Base-by-base conservation (phyloP, 495 filamentous ascomycete genomes). In the Parachaetomium inaequale region DNA sequence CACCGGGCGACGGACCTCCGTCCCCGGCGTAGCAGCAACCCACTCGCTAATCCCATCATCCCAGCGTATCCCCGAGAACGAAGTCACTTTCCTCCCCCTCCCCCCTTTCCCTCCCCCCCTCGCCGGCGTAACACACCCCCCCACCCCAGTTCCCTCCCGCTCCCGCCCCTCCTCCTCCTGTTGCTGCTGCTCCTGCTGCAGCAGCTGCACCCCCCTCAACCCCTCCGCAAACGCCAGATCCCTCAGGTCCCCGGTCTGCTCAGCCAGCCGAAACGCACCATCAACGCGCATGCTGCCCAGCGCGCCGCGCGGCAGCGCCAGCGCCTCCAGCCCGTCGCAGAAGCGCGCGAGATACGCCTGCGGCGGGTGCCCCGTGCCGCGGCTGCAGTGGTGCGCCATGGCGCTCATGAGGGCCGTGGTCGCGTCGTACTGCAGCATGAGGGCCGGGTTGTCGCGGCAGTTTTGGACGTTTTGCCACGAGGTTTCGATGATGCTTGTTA, bases 1-100 rank as follows among this genome's bases (percentile, higher is more conserved):
- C 14, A 6, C 34, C 31, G 14, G 23, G 23, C 26, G 34, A 17
- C 38, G 46, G 10, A 34, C 4, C 14, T 58, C 63, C 3, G 47
- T 63, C 34, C 25, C 60, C 8, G 64, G 64, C 23, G 64, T 62
- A 1, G 55, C 62, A 25, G 65, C 75, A 19, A 82, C 75, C 81
- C 81, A 84, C 72, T 84, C 81, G 55, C 79, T 74, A 64, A 84
- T 82, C 26, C 75, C 80, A 61, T 81, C 80, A 59, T 84, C 81
- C 80, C 80, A 84, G 7, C 73, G 69, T 58, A 76, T 79, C 17
- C 76, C 73, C 8, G 71, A 66, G 50, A 76, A 73, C 3, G 54
- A 46, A 6, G 49, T 8, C 7, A 29, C 50, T 10, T 62, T 49
- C 52, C 29, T 49, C 52, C 29, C 45, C 50, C 26, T 47, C 25